Evolutionary conservation across 1,284 basidiomycete genomes (phyloP), one percentile per base, ranked within the genome.

Genomic region (Bjerkandera adusta): DNA sequence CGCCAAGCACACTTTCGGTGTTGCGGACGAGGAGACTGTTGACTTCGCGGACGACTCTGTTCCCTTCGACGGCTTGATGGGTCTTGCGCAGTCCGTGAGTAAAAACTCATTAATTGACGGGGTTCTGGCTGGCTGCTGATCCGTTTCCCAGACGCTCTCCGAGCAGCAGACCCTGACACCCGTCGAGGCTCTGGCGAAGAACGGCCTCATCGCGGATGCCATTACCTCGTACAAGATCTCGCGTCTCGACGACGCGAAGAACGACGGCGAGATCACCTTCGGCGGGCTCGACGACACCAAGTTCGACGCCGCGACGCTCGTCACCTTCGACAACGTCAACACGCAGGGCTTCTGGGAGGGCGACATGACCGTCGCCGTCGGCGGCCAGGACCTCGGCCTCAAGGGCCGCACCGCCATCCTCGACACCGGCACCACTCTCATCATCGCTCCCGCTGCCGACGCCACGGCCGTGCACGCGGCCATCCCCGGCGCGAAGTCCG

Each of bases 151-250:
- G 75, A 69, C 63, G 18, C 70, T 92, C 45, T 89, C 88, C 22
- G 67, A 87, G 53, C 81, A 92, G 58, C 57, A 71, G 21, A 76
- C 78, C 2, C 66, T 69, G 11, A 94, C 92, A 0, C 86, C 88
- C 7, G 79, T 90, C 38, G 89, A 94, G 63, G 68, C 85, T 1
- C 73, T 95, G 35, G 82, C 80, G 6, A 54, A 69, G 24, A 68
- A 70, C 2, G 83, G 82, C 30, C 67, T 82, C 39, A 83, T 94
- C 50, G 56, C 69, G 27, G 73, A 77, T 5, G 78, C 89, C 3
- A 85, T 94, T 60, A 81, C 85, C 16, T 89, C 88, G 11, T 92
- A 81, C 75, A 90, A 89, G 65, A 81, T 95, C 46, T 78, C 88
- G 2, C 83, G 91, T 47, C 68, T 86, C 30, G 73, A 81, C 8